Conservation (phyloP, 1,284 basidiomycete species). For the Sporisorium exsertum region DNA sequence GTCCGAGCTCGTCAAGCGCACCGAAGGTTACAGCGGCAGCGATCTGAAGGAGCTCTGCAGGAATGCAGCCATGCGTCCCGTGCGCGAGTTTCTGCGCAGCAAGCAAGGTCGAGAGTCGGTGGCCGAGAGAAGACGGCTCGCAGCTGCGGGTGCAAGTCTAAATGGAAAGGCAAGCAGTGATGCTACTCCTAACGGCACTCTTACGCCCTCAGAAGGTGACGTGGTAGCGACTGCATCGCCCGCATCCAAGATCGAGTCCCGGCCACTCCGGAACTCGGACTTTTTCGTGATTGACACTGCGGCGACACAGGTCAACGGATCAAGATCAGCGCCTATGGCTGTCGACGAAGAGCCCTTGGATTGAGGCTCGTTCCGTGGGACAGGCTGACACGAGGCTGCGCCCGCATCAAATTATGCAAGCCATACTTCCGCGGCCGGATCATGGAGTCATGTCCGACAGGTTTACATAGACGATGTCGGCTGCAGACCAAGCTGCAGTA, state of each 20-base stretch:
- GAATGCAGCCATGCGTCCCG: conserved; percentile 72
- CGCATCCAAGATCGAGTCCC: conserved; percentile 48
- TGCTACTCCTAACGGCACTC: conserved; percentile 32
- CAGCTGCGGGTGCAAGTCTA: conserved; percentile 22
- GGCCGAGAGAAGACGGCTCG: conserved; percentile 34
- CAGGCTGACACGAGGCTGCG: not conserved
- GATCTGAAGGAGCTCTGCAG: conserved; percentile 95
- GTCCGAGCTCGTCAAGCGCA: conserved; percentile 77
- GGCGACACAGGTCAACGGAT: conserved; percentile 44
- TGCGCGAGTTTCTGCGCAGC: conserved; percentile 66
- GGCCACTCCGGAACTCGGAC: conserved; percentile 63
- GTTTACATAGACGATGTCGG: not conserved
- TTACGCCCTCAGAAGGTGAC: conserved; percentile 34
- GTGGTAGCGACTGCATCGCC: conserved; percentile 23
- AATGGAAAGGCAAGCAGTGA: conserved; percentile 27
- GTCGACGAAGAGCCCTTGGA: conserved; percentile 59
- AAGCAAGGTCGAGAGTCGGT: conserved; percentile 55
- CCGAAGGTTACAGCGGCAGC: conserved; percentile 86
- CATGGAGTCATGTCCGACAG: not conserved
- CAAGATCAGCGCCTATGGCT: conserved; percentile 36
- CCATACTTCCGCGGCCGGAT: not conserved
- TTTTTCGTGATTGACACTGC: conserved; percentile 63
- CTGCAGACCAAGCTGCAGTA: not conserved
- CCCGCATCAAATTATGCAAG: not conserved
- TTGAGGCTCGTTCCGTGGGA: conserved; percentile 7